These are phyloP conservation scores for Lasiodiplodia gonubiensis DNA, from an alignment of 2,329 filamentous ascomycete species.

Conservation along the genomic window DNA sequence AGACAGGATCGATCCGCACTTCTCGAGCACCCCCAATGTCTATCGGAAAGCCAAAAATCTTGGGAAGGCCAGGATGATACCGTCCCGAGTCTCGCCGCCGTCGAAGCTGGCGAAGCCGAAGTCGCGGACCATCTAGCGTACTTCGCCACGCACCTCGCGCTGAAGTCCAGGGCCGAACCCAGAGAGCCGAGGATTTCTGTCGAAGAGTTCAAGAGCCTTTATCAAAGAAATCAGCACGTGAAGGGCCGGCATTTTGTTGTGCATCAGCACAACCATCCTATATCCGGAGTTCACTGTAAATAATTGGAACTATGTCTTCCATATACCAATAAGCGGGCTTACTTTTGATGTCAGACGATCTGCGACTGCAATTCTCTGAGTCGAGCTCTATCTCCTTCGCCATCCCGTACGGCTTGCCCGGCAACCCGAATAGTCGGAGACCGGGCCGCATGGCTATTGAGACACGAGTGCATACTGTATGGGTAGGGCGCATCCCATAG, in stretches of 20 bases:
- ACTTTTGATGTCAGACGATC: slow-evolving; percentile 55
- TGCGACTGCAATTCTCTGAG: slow-evolving; percentile 71
- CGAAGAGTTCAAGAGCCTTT: slow-evolving; percentile 52
- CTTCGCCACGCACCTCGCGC: slow-evolving; percentile 52
- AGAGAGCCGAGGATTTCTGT: slow-evolving; percentile 47
- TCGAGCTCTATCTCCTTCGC: slow-evolving; percentile 67
- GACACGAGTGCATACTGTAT: slow-evolving; percentile 52
- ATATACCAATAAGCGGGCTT: too few species aligned
- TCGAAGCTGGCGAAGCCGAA: slow-evolving; percentile 58
- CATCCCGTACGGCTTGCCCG: slow-evolving; percentile 52
- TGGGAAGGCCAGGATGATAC: slow-evolving; percentile 23
- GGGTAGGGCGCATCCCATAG: slow-evolving; percentile 35
- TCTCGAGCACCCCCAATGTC: too few species aligned
- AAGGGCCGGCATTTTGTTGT: slow-evolving; percentile 65
- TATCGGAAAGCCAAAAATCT: background rate
- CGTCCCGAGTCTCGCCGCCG: slow-evolving; percentile 45
- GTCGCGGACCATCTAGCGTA: slow-evolving; percentile 57
- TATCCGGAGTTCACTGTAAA: slow-evolving; percentile 66
- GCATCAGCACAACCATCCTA: slow-evolving; percentile 75
- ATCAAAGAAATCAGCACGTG: slow-evolving; percentile 53
- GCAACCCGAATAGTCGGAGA: slow-evolving; percentile 48
- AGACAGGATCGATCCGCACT: background rate
- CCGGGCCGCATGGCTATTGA: slow-evolving; percentile 52
- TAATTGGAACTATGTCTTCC: background rate
- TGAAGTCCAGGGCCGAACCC: slow-evolving; percentile 35